phyloP scores from a whole-genome alignment of 2,329 filamentous ascomycete species.

The Colletotrichum cereale region DNA sequence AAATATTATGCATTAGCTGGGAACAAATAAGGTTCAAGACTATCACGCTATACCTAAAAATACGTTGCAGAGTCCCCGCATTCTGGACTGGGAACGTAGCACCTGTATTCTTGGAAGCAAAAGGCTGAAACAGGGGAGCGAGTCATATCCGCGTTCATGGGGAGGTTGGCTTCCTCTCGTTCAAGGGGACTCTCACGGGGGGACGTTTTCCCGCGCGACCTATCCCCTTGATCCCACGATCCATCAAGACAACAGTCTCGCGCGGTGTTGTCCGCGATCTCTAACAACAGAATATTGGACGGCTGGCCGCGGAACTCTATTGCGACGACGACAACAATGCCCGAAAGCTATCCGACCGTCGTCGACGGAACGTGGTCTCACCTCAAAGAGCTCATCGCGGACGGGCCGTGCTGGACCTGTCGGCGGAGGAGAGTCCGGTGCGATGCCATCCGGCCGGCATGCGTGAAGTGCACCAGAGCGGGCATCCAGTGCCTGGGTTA shows the following conservation, averaged over 20 bases:
- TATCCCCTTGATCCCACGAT: not conserved
- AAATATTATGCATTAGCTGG: not conserved
- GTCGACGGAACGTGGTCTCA: not conserved
- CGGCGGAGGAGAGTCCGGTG: not conserved
- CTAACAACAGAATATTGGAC: not conserved
- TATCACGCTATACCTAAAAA: not conserved
- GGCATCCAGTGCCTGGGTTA: not conserved
- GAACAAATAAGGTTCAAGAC: too few species aligned
- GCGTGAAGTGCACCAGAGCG: not conserved
- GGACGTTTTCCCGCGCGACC: not conserved
- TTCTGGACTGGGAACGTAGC: not conserved
- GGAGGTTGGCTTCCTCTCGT: too few species aligned
- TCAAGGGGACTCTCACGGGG: not conserved
- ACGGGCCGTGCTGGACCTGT: not conserved
- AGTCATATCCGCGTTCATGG: not conserved
- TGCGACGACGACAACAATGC: not conserved
- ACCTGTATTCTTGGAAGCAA: not conserved
- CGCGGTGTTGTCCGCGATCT: not conserved
- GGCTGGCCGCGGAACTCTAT: not conserved
- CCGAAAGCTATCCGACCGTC: not conserved
- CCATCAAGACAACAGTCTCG: too few species aligned
- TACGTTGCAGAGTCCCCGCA: not conserved
- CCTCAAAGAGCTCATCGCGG: not conserved
- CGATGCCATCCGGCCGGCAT: not conserved
- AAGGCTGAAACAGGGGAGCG: not conserved